Conservation (phyloP, 352 stramenopile species). For the Phytopythium kandeliae region DNA sequence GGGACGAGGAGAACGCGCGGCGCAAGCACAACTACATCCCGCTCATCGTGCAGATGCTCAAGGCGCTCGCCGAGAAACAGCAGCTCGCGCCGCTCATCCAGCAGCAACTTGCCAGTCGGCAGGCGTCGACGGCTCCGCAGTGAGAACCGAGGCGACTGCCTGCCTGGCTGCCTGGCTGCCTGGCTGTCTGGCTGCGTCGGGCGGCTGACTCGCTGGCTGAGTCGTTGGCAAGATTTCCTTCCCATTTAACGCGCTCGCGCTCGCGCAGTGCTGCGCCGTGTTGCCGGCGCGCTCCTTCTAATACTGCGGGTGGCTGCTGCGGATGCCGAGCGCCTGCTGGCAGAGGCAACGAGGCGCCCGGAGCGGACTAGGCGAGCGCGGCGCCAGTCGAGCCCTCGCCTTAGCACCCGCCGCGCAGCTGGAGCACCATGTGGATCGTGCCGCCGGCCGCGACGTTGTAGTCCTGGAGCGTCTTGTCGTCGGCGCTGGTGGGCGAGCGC, state of each 20-base stretch:
- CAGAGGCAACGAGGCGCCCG: neutral
- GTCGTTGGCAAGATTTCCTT: no score
- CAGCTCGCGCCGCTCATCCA: constrained; percentile 79
- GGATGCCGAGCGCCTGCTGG: neutral
- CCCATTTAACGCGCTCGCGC: no score
- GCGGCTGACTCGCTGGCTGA: no score
- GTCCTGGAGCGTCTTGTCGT: constrained; percentile 95
- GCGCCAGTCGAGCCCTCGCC: neutral
- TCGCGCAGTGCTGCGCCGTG: neutral
- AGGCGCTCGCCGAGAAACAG: constrained; percentile 88
- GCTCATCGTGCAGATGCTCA: constrained; percentile 92
- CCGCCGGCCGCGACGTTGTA: constrained; percentile 96
- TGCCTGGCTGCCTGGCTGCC: no score
- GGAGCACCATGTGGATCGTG: constrained; percentile 99
- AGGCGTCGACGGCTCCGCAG: constrained; percentile 13
- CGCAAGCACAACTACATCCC: constrained; percentile 97
- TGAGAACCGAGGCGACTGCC: no score
- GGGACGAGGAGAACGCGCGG: constrained; percentile 88
- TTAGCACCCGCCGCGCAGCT: constrained; percentile 92
- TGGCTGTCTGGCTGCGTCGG: no score
- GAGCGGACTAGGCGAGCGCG: no score
- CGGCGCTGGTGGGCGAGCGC: no score
- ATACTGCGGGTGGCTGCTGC: neutral
- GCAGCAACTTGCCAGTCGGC: constrained; percentile 37
- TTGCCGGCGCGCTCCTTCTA: neutral